These are phyloP conservation scores for Yamadazyma insecticola DNA, from an alignment of 805 yeast species.

Conservation along the genomic window DNA sequence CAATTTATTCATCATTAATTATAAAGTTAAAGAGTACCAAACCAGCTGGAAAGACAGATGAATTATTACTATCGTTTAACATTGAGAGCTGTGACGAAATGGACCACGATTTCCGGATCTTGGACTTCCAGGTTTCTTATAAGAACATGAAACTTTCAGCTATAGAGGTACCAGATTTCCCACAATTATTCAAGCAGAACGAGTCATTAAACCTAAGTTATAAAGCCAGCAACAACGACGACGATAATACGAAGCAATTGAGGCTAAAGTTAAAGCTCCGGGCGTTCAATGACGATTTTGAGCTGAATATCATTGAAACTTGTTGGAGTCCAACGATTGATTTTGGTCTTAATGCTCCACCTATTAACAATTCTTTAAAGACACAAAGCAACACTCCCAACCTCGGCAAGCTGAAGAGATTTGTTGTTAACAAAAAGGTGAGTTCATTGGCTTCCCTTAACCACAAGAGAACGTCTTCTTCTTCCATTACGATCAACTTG, in stretches of 20 bases:
- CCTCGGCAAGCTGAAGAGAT: too few relatives aligned
- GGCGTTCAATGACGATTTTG: slow-evolving; percentile 15
- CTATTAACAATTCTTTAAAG: slow-evolving; percentile 34
- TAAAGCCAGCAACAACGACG: slow-evolving; percentile 27
- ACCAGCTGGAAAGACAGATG: slow-evolving; percentile 43
- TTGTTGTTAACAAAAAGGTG: too few relatives aligned
- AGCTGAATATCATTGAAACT: slow-evolving; percentile 23
- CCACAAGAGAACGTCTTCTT: too few relatives aligned
- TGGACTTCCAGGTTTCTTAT: slow-evolving; percentile 20
- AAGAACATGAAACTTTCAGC: too few relatives aligned
- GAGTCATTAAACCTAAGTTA: slow-evolving; percentile 35
- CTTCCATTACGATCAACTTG: slow-evolving; percentile 34
- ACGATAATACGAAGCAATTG: slow-evolving; percentile 7
- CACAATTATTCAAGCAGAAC: slow-evolving; percentile 20
- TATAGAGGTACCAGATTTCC: too few relatives aligned
- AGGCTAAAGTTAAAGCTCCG: slow-evolving; percentile 4
- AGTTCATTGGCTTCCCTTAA: slow-evolving; percentile 12
- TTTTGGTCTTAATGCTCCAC: slow-evolving; percentile 33
- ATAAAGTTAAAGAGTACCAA: slow-evolving; percentile 43
- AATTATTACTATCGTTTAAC: slow-evolving; percentile 44
- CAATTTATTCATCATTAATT: slow-evolving; percentile 37
- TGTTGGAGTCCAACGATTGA: slow-evolving; percentile 39
- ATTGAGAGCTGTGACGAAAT: too few relatives aligned
- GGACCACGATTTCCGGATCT: slow-evolving; percentile 17
- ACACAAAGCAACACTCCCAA: too few relatives aligned